A percentile compares a stretch with the other conserved stretches of the same genome.
These are phyloP conservation scores for Bromus sterilis DNA, from an alignment of 176 grass and related monocot genomes.

Conservation along the genomic window DNA sequence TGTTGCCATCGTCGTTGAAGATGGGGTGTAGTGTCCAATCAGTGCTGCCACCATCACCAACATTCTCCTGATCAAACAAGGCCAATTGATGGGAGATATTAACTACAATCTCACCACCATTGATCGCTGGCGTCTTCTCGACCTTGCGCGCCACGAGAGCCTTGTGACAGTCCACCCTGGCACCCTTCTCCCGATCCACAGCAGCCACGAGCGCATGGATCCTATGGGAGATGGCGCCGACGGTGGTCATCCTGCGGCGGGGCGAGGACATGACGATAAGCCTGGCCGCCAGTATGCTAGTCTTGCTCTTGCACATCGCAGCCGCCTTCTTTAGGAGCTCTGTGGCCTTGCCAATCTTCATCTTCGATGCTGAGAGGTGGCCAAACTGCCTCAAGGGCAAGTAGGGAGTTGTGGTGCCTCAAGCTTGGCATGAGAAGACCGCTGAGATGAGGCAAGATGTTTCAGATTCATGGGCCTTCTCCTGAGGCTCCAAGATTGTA, in stretches of 20 bases:
- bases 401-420: neutral
- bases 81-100: slow-evolving; percentile 20
- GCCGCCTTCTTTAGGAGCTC: slow-evolving; percentile 64
- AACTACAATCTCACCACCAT: neutral
- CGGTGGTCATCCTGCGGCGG: slow-evolving; percentile 25
- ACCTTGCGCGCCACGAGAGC: slow-evolving; percentile 22
- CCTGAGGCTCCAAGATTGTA: slow-evolving; percentile 14
- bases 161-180: neutral
- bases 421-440: slow-evolving; percentile 18
- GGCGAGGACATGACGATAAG: slow-evolving; percentile 44
- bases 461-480: slow-evolving; percentile 23
- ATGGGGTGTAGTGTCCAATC: slow-evolving; percentile 32
- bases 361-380: neutral
- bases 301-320: slow-evolving; percentile 45
- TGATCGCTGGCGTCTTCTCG: neutral
- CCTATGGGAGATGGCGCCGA: slow-evolving; percentile 39
- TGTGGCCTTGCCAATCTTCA: slow-evolving; percentile 54
- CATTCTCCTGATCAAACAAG: slow-evolving; percentile 5
- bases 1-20: slow-evolving; percentile 30
- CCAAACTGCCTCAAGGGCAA: neutral
- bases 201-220: slow-evolving; percentile 48
- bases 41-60: neutral
- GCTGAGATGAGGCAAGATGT: neutral
- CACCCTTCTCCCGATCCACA: neutral
- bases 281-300: slow-evolving; percentile 35